A percentile compares a stretch with the other conserved stretches of the same genome.
phyloP scores from a whole-genome alignment of 2,329 filamentous ascomycete species.

The Pestalotiopsis sp. region DNA sequence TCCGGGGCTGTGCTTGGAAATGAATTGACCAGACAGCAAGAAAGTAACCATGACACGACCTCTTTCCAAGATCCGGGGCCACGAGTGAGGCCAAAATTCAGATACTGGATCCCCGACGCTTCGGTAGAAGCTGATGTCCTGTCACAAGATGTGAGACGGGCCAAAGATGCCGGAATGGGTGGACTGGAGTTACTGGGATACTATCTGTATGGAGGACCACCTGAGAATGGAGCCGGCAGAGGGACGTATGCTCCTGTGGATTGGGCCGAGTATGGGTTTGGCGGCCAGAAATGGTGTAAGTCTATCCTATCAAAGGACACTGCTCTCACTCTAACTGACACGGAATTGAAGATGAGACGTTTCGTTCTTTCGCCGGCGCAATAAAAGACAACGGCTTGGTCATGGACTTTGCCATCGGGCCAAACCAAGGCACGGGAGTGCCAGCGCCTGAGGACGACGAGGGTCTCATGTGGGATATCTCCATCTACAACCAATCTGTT shows the following conservation, averaged over 20 bases:
- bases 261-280: background rate
- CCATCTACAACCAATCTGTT: background rate
- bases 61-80: background rate
- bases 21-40: background rate
- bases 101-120: background rate
- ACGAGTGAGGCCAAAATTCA: background rate
- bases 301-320: background rate
- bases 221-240: background rate
- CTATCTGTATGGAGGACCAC: background rate
- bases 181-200: background rate
- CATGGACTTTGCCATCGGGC: background rate
- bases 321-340: background rate
- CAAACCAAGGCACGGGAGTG: background rate
- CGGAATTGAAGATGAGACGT: background rate
- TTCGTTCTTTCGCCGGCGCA: background rate
- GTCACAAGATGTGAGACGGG: background rate
- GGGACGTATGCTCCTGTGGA: background rate
- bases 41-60: background rate
- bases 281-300: background rate
- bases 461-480: background rate
- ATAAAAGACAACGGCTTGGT: background rate
- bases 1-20: background rate
- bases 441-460: background rate
- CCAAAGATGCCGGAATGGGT: background rate
- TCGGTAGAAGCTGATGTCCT: background rate